Evolutionary conservation across 129 eudicot species (phyloP), one percentile per base, ranked within the genome.

Genomic region (Pittosporum tobira): DNA sequence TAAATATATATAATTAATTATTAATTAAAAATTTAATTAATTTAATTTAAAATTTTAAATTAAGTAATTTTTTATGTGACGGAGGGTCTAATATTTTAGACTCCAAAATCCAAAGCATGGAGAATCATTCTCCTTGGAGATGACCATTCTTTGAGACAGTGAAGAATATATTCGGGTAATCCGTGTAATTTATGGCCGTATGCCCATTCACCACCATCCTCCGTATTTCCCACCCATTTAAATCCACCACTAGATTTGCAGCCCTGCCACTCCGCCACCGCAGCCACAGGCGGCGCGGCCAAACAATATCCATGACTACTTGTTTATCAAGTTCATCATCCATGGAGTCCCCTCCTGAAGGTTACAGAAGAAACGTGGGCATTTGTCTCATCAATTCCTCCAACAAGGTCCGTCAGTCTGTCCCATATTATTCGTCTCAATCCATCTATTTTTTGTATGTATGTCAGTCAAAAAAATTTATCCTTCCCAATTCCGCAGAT

Each of bases 311-410:
- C 10, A 6, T 34, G 10, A 34, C 10, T 31, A 48, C 69, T 31
- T 66, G 74, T 24, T 52, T 72, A 9, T 50, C 86, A 13, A 22
- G 68, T 2, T 22, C 71, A 12, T 67, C 78, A 63, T 57, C 84
- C 46, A 90, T 90, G 98, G 95, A 90, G 48, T 51, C 77, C 59
- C 94, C 95, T 26, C 94, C 95, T 30, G 42, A 42, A 45, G 98
- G 87, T 31, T 90, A 90, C 75, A 63, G 98, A 63, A 80, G 66
- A 68, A 90, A 90, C 69, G 98, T 86, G 29, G 98, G 98, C 11
- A 83, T 90, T 51, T 90, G 95, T 55, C 94, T 90, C 67, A 76
- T 86, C 57, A 90, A 75, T 64, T 72, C 94, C 31, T 70, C 86
- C 25, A 86, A 86, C 48, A 80, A 78, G 88, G 98, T 89, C 10